These are phyloP conservation scores for Citropsis articulata DNA, from an alignment of 345 rosid species.

Conservation along the genomic window DNA sequence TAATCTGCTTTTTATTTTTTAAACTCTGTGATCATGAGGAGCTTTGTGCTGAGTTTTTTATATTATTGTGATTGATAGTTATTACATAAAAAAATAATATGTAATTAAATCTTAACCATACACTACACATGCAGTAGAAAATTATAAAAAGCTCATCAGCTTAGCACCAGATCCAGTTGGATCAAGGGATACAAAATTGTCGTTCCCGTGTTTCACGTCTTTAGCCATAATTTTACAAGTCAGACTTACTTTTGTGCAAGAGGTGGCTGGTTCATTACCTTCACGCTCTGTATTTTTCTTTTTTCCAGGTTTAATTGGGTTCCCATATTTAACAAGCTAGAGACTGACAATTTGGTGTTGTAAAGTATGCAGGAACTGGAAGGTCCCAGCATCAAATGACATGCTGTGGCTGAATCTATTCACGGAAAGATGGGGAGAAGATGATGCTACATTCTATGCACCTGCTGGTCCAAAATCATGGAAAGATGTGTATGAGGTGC, in stretches of 20 bases:
- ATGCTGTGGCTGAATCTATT: constrained; percentile 45
- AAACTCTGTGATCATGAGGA: neutral
- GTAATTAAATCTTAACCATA: too few species aligned
- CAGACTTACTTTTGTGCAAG: neutral
- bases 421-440: constrained; percentile 58
- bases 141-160: too few species aligned
- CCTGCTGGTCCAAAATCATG: constrained; percentile 41
- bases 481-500: constrained; percentile 54
- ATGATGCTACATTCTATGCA: constrained; percentile 37
- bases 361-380: constrained; percentile 65
- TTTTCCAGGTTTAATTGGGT: neutral
- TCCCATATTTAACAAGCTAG: neutral
- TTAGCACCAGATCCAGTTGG: too few species aligned
- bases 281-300: neutral
- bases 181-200: neutral
- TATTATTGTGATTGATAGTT: too few species aligned
- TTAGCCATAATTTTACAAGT: neutral
- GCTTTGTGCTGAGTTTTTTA: too few species aligned
- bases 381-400: constrained; percentile 40
- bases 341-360: constrained; percentile 3
- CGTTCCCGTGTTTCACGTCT: too few species aligned
- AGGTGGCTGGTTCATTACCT: neutral
- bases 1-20: neutral
- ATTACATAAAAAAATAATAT: too few species aligned
- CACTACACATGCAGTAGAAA: too few species aligned